These are phyloP conservation scores for Colletotrichum navitas DNA, from an alignment of 2,329 filamentous ascomycete genomes.

Conservation along the genomic window DNA sequence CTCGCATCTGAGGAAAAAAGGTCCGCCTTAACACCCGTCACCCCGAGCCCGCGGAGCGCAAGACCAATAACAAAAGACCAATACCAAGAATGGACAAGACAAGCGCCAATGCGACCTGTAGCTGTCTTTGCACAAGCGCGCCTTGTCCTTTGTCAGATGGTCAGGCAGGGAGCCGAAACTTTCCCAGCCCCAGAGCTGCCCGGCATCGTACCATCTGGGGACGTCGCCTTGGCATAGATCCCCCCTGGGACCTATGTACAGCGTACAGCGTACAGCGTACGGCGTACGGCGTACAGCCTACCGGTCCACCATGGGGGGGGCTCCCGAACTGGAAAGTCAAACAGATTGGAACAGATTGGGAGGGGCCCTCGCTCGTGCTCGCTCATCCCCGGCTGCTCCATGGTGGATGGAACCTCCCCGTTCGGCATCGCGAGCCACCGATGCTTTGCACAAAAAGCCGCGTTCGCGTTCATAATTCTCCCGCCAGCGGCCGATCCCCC, in stretches of 20 bases:
- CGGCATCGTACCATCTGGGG: slow-evolving; percentile 13
- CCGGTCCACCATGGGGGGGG: not conserved
- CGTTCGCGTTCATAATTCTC: slow-evolving; percentile 27
- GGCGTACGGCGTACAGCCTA: too few relatives aligned
- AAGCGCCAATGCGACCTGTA: slow-evolving; percentile 26
- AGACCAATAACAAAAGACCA: not conserved
- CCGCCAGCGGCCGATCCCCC: slow-evolving; percentile 26
- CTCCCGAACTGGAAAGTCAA: not conserved
- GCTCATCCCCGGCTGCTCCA: slow-evolving; percentile 17
- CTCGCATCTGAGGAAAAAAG: too few relatives aligned
- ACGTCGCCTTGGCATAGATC: slow-evolving; percentile 20
- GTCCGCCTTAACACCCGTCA: slow-evolving; percentile 12
- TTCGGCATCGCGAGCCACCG: slow-evolving; percentile 35
- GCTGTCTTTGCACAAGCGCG: slow-evolving; percentile 21
- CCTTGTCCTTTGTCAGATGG: not conserved
- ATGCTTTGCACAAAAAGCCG: slow-evolving; percentile 38
- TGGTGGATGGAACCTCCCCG: slow-evolving; percentile 12
- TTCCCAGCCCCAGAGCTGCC: slow-evolving; percentile 3
- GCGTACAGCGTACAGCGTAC: too few relatives aligned
- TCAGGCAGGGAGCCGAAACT: not conserved
- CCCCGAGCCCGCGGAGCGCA: slow-evolving; percentile 29
- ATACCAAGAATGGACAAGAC: slow-evolving; percentile 37
- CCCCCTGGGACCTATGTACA: slow-evolving; percentile 3
- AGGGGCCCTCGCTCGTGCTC: too few relatives aligned
- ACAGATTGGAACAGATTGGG: not conserved